These are phyloP conservation scores for Microstegium vimineum DNA, from an alignment of 176 grass and related monocot genomes.

Conservation along the genomic window DNA sequence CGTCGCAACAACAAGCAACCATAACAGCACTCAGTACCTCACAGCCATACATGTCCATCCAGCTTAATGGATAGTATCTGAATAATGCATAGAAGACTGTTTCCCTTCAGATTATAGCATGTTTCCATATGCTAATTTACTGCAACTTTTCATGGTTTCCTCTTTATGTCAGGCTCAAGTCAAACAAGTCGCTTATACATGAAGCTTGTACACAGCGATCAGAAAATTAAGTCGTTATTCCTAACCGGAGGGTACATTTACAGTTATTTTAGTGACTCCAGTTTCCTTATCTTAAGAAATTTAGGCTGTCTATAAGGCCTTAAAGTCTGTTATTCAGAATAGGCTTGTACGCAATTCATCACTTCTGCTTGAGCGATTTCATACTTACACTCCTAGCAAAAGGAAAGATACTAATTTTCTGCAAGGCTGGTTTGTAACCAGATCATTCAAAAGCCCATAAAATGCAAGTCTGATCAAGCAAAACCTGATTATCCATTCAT, in stretches of 20 bases:
- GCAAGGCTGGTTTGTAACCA: background rate
- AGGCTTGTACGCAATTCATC: background rate
- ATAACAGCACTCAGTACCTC: background rate
- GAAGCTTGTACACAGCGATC: background rate
- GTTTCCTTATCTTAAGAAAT: background rate
- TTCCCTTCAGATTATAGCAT: background rate
- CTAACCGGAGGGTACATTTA: background rate
- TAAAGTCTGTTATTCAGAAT: background rate
- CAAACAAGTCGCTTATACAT: background rate
- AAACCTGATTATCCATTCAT: background rate
- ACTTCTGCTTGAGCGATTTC: no score
- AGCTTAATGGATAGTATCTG: background rate
- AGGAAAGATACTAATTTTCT: background rate
- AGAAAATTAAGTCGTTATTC: background rate
- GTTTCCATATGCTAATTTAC: background rate
- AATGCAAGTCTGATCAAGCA: background rate
- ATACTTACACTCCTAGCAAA: no score
- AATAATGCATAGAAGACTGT: background rate
- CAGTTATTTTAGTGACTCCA: background rate
- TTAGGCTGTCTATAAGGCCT: background rate
- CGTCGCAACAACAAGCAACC: background rate
- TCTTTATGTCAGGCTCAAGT: background rate
- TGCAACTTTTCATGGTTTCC: background rate
- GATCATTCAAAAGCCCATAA: background rate
- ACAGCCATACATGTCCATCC: background rate